phyloP scores from a whole-genome alignment of 177 flowering plant species.

The Vitis hybrid region DNA sequence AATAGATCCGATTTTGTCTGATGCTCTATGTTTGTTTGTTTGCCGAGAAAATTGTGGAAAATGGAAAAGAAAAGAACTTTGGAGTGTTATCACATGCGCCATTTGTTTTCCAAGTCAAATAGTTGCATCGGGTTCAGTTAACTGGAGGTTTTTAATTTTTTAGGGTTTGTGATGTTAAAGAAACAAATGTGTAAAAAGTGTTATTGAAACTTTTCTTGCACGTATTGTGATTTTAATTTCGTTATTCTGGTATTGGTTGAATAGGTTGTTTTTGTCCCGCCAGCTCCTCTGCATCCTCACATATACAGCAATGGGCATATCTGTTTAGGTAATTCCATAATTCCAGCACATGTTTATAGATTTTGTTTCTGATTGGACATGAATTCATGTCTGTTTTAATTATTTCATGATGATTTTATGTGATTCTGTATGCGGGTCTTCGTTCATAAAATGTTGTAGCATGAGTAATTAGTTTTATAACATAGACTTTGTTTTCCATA shows the following conservation, averaged over 20 bases:
- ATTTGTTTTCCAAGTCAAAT: no score
- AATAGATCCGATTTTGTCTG: neutral
- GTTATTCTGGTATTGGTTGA: slow-evolving; percentile 12
- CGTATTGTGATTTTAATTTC: slow-evolving; percentile 3
- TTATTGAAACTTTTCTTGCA: neutral
- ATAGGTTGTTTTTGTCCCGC: slow-evolving; percentile 81
- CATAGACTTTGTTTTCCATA: no score
- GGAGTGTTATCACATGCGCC: neutral
- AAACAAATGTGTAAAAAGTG: neutral
- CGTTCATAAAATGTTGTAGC: no score
- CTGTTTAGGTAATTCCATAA: slow-evolving; percentile 67
- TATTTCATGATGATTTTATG: neutral
- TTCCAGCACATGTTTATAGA: neutral
- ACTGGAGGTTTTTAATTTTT: no score
- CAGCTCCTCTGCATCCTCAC: slow-evolving; percentile 90
- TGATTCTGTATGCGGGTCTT: no score
- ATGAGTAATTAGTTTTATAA: no score
- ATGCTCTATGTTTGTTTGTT: neutral
- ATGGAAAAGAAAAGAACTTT: neutral
- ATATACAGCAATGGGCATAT: slow-evolving; percentile 94
- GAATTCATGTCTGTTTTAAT: neutral
- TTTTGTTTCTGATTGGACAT: neutral
- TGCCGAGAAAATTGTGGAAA: neutral
- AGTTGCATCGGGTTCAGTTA: no score
- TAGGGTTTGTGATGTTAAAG: neutral